Evolutionary conservation across 2,329 filamentous ascomycete species (phyloP).

Genomic region (Aspergillus sp.): DNA sequence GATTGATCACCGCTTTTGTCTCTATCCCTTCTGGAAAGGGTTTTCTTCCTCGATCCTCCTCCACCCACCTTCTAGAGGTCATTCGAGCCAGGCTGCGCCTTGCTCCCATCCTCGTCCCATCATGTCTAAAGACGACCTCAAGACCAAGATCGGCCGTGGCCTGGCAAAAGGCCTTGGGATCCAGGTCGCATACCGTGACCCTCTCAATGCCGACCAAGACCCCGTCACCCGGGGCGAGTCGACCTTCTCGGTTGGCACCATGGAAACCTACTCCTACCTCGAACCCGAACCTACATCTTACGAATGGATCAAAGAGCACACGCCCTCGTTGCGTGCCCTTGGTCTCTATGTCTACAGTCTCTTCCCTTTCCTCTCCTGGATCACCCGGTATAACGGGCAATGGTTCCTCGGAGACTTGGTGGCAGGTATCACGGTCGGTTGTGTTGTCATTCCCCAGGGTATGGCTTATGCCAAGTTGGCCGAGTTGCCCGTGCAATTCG

Average conservation of each 20-base stretch:
- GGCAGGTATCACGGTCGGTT: slow-evolving; percentile 65
- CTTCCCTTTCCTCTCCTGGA: slow-evolving; percentile 89
- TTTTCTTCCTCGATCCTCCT: background rate
- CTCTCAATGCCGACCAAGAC: slow-evolving; percentile 46
- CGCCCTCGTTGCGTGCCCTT: slow-evolving; percentile 53
- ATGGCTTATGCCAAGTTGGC: slow-evolving; percentile 93
- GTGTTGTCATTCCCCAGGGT: slow-evolving; percentile 86
- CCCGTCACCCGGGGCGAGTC: slow-evolving; percentile 72
- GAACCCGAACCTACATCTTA: slow-evolving; percentile 69
- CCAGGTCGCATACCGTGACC: slow-evolving; percentile 64
- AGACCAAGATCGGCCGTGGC: slow-evolving; percentile 59
- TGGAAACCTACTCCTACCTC: slow-evolving; percentile 73
- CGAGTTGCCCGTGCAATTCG: slow-evolving; percentile 71
- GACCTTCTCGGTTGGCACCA: slow-evolving; percentile 63
- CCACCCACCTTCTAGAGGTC: background rate
- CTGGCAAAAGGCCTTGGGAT: slow-evolving; percentile 77
- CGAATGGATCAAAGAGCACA: slow-evolving; percentile 63
- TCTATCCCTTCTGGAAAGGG: background rate
- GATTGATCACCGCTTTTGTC: background rate
- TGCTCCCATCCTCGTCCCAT: slow-evolving; percentile 5
- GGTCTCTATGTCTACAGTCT: slow-evolving; percentile 60
- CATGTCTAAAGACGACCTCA: slow-evolving; percentile 24
- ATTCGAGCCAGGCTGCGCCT: background rate
- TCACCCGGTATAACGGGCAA: slow-evolving; percentile 75
- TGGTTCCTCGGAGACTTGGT: slow-evolving; percentile 88